phyloP scores from a whole-genome alignment of 345 rosid species.

The Aquilaria sinensis region DNA sequence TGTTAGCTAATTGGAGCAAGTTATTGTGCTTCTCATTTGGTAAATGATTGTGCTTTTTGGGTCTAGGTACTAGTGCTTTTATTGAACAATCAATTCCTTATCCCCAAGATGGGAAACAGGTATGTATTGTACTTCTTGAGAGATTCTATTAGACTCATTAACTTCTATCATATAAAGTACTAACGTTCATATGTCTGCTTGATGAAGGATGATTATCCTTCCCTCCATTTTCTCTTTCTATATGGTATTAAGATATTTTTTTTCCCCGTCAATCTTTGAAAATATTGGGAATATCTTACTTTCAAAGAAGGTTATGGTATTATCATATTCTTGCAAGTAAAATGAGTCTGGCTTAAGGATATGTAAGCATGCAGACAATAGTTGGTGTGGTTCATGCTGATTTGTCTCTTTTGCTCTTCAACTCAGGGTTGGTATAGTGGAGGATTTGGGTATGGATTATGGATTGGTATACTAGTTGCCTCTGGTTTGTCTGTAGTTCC shows the following conservation, averaged over 20 bases:
- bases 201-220: too few relatives aligned
- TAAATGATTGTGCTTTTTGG: constrained; percentile 6
- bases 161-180: too few relatives aligned
- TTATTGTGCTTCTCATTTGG: background rate
- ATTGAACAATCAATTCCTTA: constrained; percentile 63
- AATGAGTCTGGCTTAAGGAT: too few relatives aligned
- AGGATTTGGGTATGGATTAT: constrained; percentile 86
- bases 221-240: too few relatives aligned
- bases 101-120: constrained; percentile 87
- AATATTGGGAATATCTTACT: too few relatives aligned
- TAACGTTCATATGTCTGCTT: too few relatives aligned
- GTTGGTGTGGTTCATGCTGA: constrained; percentile 5
- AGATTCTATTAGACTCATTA: background rate
- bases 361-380: background rate
- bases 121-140: constrained; percentile 13
- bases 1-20: background rate
- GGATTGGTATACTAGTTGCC: constrained; percentile 87
- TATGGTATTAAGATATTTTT: background rate
- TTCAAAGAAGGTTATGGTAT: too few relatives aligned
- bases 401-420: constrained; percentile 9
- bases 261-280: background rate
- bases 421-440: constrained; percentile 93
- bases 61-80: constrained; percentile 63
- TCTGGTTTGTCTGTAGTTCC: constrained; percentile 87
- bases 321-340: too few relatives aligned